Conservation (phyloP, 2,329 filamentous ascomycete species). For the Talaromyces sp. region DNA sequence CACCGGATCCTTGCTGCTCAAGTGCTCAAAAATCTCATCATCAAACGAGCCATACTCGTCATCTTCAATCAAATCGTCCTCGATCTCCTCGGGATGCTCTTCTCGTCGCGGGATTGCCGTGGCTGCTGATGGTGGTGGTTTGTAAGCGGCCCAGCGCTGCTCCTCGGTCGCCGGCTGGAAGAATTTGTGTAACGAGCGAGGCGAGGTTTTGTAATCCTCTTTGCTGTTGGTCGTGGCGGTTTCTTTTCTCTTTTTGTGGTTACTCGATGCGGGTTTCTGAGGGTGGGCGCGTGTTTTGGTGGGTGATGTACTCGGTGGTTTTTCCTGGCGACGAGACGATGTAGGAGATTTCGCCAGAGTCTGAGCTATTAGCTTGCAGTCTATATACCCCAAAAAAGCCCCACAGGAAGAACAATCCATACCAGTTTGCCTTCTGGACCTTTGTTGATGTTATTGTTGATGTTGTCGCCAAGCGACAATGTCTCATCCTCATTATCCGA, state of each 20-base stretch:
- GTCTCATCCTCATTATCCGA: slow-evolving; percentile 15
- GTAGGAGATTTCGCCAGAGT: neutral
- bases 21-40: slow-evolving; percentile 25
- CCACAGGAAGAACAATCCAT: neutral
- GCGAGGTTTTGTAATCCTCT: slow-evolving; percentile 11
- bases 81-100: slow-evolving; percentile 15
- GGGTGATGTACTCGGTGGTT: neutral
- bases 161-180: slow-evolving; percentile 35
- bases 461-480: neutral
- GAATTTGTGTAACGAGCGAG: slow-evolving; percentile 36
- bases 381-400: neutral
- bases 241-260: slow-evolving; percentile 26
- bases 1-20: slow-evolving; percentile 12
- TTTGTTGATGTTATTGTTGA: neutral
- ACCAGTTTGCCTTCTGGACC: neutral
- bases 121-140: too few relatives aligned
- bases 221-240: slow-evolving; percentile 2
- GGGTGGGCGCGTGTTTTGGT: neutral
- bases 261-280: slow-evolving; percentile 13
- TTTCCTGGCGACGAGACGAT: neutral
- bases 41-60: slow-evolving; percentile 22
- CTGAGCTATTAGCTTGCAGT: neutral
- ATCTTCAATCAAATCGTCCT: slow-evolving; percentile 37
- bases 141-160: slow-evolving; percentile 32
- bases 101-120: neutral